These are phyloP conservation scores for Tulasnella sp. DNA, from an alignment of 768 basidiomycete genomes.

Conservation along the genomic window DNA sequence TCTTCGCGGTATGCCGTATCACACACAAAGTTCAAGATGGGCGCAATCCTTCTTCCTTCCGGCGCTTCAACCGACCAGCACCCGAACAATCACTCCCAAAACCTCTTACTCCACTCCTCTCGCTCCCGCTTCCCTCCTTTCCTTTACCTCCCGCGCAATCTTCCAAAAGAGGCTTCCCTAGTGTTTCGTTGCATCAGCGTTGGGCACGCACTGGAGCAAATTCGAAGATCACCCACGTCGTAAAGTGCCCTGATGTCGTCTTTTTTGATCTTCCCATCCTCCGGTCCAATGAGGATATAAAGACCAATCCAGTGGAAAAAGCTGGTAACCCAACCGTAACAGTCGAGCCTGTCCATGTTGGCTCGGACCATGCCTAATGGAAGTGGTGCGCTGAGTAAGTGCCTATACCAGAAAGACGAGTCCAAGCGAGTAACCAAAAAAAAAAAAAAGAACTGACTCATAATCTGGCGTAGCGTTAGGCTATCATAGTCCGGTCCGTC, in stretches of 20 bases:
- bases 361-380: not conserved
- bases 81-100: no score
- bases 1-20: no score
- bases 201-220: not conserved
- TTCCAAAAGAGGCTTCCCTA: not conserved
- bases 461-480: not conserved
- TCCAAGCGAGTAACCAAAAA: no score
- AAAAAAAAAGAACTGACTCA: not conserved
- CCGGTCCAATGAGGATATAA: slow-evolving; percentile 11
- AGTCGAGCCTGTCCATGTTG: slow-evolving; percentile 5
- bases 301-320: not conserved
- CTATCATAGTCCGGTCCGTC: slow-evolving; percentile 3
- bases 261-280: slow-evolving; percentile 15
- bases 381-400: not conserved
- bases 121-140: not conserved
- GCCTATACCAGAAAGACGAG: no score
- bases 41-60: no score
- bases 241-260: not conserved
- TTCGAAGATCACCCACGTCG: not conserved
- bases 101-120: not conserved
- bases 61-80: no score
- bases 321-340: not conserved
- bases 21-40: no score
- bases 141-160: not conserved
- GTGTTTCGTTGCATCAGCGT: not conserved